Evolutionary conservation across 2,329 filamentous ascomycete species (phyloP).

Genomic region (Tolypocladium cylindrosporum): DNA sequence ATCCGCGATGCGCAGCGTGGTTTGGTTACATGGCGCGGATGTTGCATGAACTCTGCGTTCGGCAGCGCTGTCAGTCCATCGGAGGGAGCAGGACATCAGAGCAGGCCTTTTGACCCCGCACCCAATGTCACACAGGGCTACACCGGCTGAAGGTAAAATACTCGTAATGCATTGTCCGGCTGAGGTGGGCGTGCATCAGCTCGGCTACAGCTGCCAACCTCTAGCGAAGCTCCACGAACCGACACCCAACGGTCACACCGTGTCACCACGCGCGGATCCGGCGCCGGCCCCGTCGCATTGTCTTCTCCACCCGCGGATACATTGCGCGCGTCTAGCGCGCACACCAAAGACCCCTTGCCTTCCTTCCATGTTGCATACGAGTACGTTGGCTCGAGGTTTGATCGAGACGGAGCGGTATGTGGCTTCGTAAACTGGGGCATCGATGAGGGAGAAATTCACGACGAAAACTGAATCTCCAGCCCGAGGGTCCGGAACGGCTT

Average conservation of each 20-base stretch:
- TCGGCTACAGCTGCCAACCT: not conserved
- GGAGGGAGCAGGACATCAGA: not conserved
- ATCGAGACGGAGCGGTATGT: not conserved
- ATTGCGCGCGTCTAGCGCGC: not conserved
- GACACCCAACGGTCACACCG: not conserved
- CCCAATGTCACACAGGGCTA: not conserved
- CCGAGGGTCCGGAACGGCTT: constrained; percentile 70
- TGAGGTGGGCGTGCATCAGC: not conserved
- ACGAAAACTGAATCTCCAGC: constrained; percentile 75
- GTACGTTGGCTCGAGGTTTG: not conserved
- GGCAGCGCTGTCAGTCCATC: not conserved
- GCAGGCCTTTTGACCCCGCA: not conserved
- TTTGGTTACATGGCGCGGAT: not conserved
- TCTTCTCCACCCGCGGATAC: not conserved
- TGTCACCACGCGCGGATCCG: not conserved
- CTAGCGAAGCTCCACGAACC: not conserved
- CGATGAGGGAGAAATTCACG: constrained; percentile 34
- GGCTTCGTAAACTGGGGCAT: not conserved
- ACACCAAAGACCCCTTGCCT: not conserved
- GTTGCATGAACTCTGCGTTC: not conserved
- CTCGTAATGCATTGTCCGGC: not conserved
- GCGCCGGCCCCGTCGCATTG: not conserved
- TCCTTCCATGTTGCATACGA: not conserved
- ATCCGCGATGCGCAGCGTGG: not conserved
- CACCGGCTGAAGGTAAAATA: not conserved